Percentiles rank a stretch among this genome's conserved stretches.
These are phyloP conservation scores for Phytophthora meadii DNA, from an alignment of 352 stramenopile species.

Conservation along the genomic window DNA sequence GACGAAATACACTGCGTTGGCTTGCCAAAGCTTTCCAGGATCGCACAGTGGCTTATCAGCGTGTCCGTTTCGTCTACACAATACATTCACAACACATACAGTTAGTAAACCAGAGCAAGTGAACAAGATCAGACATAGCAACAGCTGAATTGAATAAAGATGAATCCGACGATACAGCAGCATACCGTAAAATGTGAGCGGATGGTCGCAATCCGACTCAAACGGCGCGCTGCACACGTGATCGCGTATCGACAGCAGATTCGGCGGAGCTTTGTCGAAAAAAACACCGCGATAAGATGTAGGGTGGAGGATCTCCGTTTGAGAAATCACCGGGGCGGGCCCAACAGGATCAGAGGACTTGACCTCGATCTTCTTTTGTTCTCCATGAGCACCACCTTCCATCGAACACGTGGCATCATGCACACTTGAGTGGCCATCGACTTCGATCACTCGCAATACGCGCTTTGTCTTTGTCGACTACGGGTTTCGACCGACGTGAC, in stretches of 20 bases:
- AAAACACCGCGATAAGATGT: constrained; percentile 42
- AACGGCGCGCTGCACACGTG: constrained; percentile 21
- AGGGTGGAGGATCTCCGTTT: constrained; percentile 27
- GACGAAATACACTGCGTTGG: constrained; percentile 39
- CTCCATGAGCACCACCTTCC: neutral
- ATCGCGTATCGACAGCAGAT: constrained; percentile 18
- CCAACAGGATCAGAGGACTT: neutral
- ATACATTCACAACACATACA: constrained; percentile 14
- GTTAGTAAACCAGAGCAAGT: neutral
- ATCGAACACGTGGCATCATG: constrained; percentile 8
- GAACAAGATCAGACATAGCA: neutral
- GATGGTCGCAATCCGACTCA: constrained; percentile 23
- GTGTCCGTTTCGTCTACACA: constrained; percentile 36
- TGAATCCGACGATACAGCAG: neutral
- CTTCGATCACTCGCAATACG: constrained; percentile 20
- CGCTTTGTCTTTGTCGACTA: constrained; percentile 14
- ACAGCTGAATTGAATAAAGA: neutral
- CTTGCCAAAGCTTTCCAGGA: constrained; percentile 48
- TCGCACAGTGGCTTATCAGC: constrained; percentile 33
- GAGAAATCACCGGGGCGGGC: neutral
- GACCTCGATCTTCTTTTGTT: neutral
- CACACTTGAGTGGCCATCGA: constrained; percentile 22
- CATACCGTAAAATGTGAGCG: constrained; percentile 47
- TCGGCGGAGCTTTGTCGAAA: constrained; percentile 26
- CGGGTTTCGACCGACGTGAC: constrained; percentile 7